Evolutionary conservation across 352 stramenopile species (phyloP).

Genomic region (Phytopythium vexans): DNA sequence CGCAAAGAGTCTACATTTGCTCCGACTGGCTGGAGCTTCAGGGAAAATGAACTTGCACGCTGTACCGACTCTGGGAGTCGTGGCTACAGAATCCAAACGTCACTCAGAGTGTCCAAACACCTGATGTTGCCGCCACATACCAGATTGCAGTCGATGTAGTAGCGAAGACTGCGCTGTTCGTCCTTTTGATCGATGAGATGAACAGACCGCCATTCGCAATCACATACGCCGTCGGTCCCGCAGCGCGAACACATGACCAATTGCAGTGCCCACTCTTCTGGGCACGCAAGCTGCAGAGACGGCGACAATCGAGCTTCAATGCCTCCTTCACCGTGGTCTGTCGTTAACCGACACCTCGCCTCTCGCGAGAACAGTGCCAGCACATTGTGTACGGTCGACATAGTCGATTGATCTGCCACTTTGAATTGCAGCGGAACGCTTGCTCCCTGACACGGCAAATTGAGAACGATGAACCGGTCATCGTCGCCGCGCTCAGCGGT

Average conservation of each 20-base stretch:
- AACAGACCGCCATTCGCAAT: conserved; percentile 21
- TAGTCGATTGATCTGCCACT: neutral
- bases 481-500: neutral
- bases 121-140: conserved; percentile 7
- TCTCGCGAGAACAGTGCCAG: conserved; percentile 12
- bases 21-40: neutral
- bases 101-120: too few species aligned
- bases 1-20: too few species aligned
- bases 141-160: conserved; percentile 23
- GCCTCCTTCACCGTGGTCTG: too few species aligned
- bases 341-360: too few species aligned
- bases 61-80: neutral
- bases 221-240: conserved; percentile 7
- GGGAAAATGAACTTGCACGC: neutral
- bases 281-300: neutral
- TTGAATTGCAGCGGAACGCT: conserved; percentile 4
- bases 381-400: conserved; percentile 2
- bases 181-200: conserved; percentile 16
- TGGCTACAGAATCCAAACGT: neutral
- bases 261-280: conserved; percentile 5
- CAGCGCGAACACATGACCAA: conserved; percentile 26
- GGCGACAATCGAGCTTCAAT: too few species aligned
- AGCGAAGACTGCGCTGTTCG: conserved; percentile 23
- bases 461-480: conserved; percentile 1
- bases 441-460: neutral